Percentiles rank a stretch among this genome's conserved stretches.
Evolutionary conservation across 306 rosid species (phyloP).

Genomic region (Dicorynia guianensis): DNA sequence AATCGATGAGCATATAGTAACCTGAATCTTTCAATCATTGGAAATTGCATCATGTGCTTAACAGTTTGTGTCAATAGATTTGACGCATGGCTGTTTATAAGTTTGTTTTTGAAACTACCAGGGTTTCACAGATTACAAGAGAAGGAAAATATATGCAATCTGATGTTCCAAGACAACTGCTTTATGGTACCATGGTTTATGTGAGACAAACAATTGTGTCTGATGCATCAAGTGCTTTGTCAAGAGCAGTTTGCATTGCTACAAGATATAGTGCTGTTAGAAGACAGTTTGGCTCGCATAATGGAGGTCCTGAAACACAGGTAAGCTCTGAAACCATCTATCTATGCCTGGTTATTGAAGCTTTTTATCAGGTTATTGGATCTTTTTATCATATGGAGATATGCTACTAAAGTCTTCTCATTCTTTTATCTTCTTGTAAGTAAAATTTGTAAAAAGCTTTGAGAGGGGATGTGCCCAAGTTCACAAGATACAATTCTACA

Average conservation of each 20-base stretch:
- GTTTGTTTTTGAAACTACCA: constrained; percentile 47
- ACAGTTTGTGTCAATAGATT: constrained; percentile 20
- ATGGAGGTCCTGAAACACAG: constrained; percentile 83
- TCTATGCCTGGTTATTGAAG: constrained; percentile 15
- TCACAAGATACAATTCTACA: constrained; percentile 13
- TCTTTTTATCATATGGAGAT: constrained; percentile 25
- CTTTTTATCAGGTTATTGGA: neutral
- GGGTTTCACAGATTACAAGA: constrained; percentile 90
- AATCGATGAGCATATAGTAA: constrained; percentile 7
- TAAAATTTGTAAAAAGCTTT: constrained; percentile 17
- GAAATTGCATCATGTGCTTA: constrained; percentile 17
- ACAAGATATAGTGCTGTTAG: constrained; percentile 98
- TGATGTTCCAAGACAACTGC: constrained; percentile 86
- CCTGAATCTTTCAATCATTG: neutral
- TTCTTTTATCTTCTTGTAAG: neutral
- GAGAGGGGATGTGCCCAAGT: neutral
- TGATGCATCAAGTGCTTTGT: constrained; percentile 90
- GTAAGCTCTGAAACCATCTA: constrained; percentile 47
- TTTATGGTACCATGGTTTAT: constrained; percentile 95
- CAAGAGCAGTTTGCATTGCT: constrained; percentile 97
- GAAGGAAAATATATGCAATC: constrained; percentile 93
- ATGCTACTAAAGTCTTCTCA: neutral
- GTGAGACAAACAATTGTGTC: constrained; percentile 90
- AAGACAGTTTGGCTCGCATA: constrained; percentile 82
- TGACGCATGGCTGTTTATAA: constrained; percentile 34